phyloP scores from a whole-genome alignment of 805 yeast genomes.

The Sporopachydermia lactativora region DNA sequence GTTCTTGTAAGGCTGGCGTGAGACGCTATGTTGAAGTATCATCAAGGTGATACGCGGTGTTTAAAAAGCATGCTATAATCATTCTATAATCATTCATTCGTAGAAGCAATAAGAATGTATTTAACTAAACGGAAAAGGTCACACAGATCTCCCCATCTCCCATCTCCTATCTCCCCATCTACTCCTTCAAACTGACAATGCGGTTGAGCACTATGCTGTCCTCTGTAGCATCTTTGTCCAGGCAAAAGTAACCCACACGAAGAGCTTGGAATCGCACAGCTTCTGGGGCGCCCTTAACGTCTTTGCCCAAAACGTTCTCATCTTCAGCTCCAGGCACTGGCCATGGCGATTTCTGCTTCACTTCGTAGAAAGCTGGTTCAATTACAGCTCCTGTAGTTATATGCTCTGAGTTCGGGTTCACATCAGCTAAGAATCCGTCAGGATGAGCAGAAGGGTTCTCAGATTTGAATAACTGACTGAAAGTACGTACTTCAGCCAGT shows the following conservation, averaged over 20 bases:
- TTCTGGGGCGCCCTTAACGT: slow-evolving; percentile 44
- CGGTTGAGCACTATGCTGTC: slow-evolving; percentile 67
- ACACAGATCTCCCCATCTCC: not conserved
- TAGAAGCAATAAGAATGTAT: not conserved
- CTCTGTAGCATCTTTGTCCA: slow-evolving; percentile 62
- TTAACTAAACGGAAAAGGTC: not conserved
- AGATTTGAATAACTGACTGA: slow-evolving; percentile 75
- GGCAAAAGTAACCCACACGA: slow-evolving; percentile 89
- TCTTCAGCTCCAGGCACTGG: slow-evolving; percentile 37
- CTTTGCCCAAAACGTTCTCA: slow-evolving; percentile 50
- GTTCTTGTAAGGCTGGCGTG: too few species aligned
- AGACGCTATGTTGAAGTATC: too few species aligned
- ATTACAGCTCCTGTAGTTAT: slow-evolving; percentile 51
- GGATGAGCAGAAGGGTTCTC: slow-evolving; percentile 87
- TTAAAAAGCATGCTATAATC: not conserved
- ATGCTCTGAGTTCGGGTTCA: slow-evolving; percentile 68
- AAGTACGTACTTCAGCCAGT: slow-evolving; percentile 68
- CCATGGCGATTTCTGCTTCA: slow-evolving; percentile 64
- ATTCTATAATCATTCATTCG: not conserved
- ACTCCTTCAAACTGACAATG: slow-evolving; percentile 88
- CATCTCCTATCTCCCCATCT: slow-evolving; percentile 15
- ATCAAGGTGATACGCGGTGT: not conserved
- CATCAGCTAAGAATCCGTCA: slow-evolving; percentile 75
- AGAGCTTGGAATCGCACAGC: slow-evolving; percentile 96
- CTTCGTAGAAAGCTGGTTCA: slow-evolving; percentile 63